Conservation (phyloP, 805 yeast genomes). For the Candida khao-thaluensis region DNA sequence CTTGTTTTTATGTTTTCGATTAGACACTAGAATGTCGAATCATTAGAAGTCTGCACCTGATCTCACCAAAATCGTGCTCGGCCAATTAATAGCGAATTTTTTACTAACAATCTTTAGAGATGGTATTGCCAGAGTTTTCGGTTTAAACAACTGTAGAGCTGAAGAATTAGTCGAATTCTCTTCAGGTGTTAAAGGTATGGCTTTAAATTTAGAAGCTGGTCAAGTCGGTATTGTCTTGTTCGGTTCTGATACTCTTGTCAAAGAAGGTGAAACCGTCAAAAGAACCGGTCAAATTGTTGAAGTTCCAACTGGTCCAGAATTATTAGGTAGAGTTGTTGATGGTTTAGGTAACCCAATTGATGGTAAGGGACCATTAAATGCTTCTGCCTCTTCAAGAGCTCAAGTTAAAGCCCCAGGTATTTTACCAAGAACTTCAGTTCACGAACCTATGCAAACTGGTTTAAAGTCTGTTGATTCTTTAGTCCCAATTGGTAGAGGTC, state of each 20-base stretch:
- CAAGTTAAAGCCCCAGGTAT: slow-evolving; percentile 99
- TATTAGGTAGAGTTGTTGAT: slow-evolving; percentile 99
- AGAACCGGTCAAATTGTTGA: slow-evolving; percentile 99
- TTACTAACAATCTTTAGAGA: slow-evolving; percentile 66
- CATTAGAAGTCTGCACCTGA: too few relatives aligned
- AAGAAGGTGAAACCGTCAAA: slow-evolving; percentile 99
- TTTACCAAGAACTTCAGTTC: slow-evolving; percentile 97
- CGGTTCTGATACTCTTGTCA: slow-evolving; percentile 98
- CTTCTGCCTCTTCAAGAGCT: slow-evolving; percentile 85
- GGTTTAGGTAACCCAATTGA: slow-evolving; percentile 99
- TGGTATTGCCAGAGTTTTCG: slow-evolving; percentile 99
- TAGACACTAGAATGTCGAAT: too few relatives aligned
- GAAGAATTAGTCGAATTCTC: slow-evolving; percentile 99
- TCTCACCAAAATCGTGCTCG: slow-evolving; percentile 13
- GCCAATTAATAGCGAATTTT: slow-evolving; percentile 12
- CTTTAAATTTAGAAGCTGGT: slow-evolving; percentile 99
- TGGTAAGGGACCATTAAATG: slow-evolving; percentile 97
- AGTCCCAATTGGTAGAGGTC: slow-evolving; percentile 99
- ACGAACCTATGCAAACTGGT: slow-evolving; percentile 99
- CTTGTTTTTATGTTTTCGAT: too few relatives aligned
- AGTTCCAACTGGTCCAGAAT: slow-evolving; percentile 97
- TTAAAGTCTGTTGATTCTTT: slow-evolving; percentile 98
- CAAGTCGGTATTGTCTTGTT: slow-evolving; percentile 99
- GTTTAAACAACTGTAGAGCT: slow-evolving; percentile 99
- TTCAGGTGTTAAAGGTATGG: slow-evolving; percentile 99